Evolutionary conservation across 148 eudicot genomes (phyloP), one percentile per base, ranked within the genome.

Genomic region (Chenopodium berlandieri): DNA sequence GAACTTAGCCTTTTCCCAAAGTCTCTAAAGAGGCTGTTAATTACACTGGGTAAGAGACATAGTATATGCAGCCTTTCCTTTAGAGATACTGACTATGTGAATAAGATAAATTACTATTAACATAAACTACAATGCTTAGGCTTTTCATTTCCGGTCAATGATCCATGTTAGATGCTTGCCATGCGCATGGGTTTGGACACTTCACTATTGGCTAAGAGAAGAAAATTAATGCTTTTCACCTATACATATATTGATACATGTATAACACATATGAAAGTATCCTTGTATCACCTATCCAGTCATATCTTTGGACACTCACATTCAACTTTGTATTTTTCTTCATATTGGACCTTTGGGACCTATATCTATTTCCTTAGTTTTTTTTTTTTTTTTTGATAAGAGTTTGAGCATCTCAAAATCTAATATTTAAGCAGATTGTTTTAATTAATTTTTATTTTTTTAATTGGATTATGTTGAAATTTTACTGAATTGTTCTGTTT

Each of bases 401-500:
- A 60, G n/a, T 9, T 31, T 40, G 19, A 58, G 48, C 48, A 46
- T 46, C 48, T 46, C 48, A 46, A 10, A 47, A 47, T 47, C 13
- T 48, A 7, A 50, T 50, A 2, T 50, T 50, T 50, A 50, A 50
- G 54, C 14, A 50, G 54, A 50, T 12, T 50, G 54, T 48, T 48
- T 48, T 48, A 9, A 9, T 48, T 9, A 48, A 48, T 44, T 44
- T 44, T 23, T 40, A 0, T 19, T 19, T 20, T 37, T 71, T 44
- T 31, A 71, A 25, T 44, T 22, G 32, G 14, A 37, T 84, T 11
- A 11, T 64, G 74, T 47, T 78, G 17, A 54, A 14, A 2, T 78
- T n/a, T 69, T 66, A 34, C 40, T 77, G 27, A 62, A 31, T 83
- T 66, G 14, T 67, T 25, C 20, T 82, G 20, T 73, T 44, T 47